Base-by-base conservation (phyloP, 1,139 yeast species). In the Blastobotrys elegans region DNA sequence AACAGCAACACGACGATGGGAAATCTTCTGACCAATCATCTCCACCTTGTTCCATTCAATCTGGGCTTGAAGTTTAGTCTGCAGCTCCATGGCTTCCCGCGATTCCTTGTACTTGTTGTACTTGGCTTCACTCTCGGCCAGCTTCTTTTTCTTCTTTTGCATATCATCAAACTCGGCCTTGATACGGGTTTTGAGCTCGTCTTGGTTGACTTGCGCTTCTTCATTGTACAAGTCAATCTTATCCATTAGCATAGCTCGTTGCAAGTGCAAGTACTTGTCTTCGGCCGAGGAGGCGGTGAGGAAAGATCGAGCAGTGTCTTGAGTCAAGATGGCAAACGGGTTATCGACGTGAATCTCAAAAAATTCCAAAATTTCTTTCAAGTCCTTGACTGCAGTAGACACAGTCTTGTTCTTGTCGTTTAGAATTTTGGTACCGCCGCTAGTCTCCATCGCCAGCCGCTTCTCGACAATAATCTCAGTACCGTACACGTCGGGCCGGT, bases 301-400 rank as follows among this genome's bases (percentile, higher is more conserved):
- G 61, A 94, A 92, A 21, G 92, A 86, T 55, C 96, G 76, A 1
- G 99, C 98, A 52, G 84, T 86, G 58, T 94, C 97, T 64, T 94
- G 99, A 0, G 96, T 87, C 45, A 94, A 71, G 58, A 94, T 86
- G 2, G 96, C 88, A 76, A 94, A 79, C 6, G 97, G 97, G 59
- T 94, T 94, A 57, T 84, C 94, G 18, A 92, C 83, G 2, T 89
- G 81, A 42, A 92, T 82, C 40, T 84, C 80, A 61, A 84, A 88
- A 53, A 75, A 77, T 53, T 78, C 80, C 37, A 89, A 67, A 8
- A 92, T 82, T 11, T 76, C 77, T 53, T 81, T 88, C 32, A 92
- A 67, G 6, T 80, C 84, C 21, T 75, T 70, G 51, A 81, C 83
- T 57, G 82, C 84, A 8, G 71, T 72, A 2, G 88, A 78, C 0